Conservation (phyloP, 768 basidiomycete species). For the Exidia glandulosa region DNA sequence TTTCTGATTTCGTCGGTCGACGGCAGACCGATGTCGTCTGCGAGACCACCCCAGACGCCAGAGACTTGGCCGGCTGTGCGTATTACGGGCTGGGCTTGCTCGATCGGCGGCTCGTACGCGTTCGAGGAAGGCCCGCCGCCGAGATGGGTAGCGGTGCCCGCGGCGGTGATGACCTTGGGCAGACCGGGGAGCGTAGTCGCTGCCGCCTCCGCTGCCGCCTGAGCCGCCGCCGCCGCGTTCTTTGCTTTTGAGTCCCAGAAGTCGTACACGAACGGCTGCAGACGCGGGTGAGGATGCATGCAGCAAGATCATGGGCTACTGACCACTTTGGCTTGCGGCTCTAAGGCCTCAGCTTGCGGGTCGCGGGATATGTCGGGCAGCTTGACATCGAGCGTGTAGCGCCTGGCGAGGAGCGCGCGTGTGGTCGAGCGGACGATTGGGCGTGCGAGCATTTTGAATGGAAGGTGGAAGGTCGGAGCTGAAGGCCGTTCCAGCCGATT, state of each 20-base stretch:
- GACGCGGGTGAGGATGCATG: constrained; percentile 2
- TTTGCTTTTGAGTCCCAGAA: constrained; percentile 42
- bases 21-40: constrained; percentile 27
- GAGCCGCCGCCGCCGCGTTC: constrained; percentile 18
- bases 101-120: constrained; percentile 18
- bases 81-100: not conserved
- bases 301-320: constrained; percentile 18
- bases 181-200: constrained; percentile 7
- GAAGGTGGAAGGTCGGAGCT: not conserved
- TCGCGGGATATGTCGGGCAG: constrained; percentile 43
- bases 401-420: constrained; percentile 17
- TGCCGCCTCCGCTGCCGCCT: constrained; percentile 12
- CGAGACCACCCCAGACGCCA: constrained; percentile 24
- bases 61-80: constrained; percentile 13
- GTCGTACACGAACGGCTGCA: constrained; percentile 49
- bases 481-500: not conserved
- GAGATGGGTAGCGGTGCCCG: constrained; percentile 34
- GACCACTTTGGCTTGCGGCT: constrained; percentile 45
- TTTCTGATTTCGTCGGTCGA: constrained; percentile 15
- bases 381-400: constrained; percentile 29
- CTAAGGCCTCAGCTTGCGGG: constrained; percentile 24
- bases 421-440: constrained; percentile 1
- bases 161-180: constrained; percentile 43
- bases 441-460: not conserved
- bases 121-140: constrained; percentile 38